Evolutionary conservation across 306 rosid species (phyloP).

Genomic region (Astragalus glycyphyllos): DNA sequence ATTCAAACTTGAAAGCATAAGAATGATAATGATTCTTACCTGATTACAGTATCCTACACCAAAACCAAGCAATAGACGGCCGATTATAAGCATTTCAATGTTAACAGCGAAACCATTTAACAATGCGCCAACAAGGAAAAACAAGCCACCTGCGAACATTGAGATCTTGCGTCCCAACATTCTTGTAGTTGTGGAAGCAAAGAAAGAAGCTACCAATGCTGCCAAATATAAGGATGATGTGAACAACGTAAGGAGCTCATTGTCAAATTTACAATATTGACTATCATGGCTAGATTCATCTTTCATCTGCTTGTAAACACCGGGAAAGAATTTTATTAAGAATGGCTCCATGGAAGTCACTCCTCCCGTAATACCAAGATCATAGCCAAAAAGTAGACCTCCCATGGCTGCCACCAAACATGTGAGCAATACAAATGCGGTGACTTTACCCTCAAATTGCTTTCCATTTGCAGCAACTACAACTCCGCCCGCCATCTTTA

Average conservation of each 20-base stretch:
- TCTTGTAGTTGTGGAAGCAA: too few relatives aligned
- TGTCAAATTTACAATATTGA: too few relatives aligned
- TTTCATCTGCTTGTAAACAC: slow-evolving; percentile 6
- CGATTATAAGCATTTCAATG: too few relatives aligned
- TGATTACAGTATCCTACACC: slow-evolving; percentile 12
- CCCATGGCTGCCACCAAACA: slow-evolving; percentile 41
- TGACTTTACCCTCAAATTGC: slow-evolving; percentile 28
- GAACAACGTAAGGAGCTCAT: too few relatives aligned
- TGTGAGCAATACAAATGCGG: slow-evolving; percentile 28
- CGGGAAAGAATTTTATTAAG: not conserved
- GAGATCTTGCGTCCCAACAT: slow-evolving; percentile 31
- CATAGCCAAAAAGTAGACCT: slow-evolving; percentile 34
- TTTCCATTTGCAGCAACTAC: not conserved
- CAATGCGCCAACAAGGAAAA: slow-evolving; percentile 33
- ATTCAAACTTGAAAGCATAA: not conserved
- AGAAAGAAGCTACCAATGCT: too few relatives aligned
- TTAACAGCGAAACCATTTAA: slow-evolving; percentile 5
- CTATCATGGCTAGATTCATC: too few relatives aligned
- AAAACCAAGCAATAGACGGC: too few relatives aligned
- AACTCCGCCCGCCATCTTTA: slow-evolving; percentile 31
- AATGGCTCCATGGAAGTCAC: slow-evolving; percentile 5
- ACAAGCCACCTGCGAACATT: slow-evolving; percentile 36
- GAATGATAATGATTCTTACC: not conserved
- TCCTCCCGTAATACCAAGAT: not conserved
- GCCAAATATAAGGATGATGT: too few relatives aligned